Percentiles rank a stretch among this genome's conserved stretches.
phyloP scores from a whole-genome alignment of 768 basidiomycete genomes.

The Leucosporidium scottii region DNA sequence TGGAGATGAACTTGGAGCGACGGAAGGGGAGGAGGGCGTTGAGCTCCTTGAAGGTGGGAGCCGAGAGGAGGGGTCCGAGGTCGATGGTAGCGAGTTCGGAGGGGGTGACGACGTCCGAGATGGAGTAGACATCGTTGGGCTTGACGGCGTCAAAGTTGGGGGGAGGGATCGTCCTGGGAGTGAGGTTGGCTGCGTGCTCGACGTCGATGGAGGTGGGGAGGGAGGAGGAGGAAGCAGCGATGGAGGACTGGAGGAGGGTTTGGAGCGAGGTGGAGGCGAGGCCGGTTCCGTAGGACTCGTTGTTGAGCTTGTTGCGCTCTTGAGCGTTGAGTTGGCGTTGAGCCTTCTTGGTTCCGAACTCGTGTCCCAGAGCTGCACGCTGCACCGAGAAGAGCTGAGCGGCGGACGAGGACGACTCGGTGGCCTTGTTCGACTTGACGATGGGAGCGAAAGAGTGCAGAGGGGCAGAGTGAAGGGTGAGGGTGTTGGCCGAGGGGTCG shows the following conservation, averaged over 20 bases:
- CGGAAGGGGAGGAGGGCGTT: constrained; percentile 56
- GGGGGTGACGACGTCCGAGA: constrained; percentile 65
- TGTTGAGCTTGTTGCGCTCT: constrained; percentile 85
- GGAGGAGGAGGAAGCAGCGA: constrained; percentile 62
- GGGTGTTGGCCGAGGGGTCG: constrained; percentile 64
- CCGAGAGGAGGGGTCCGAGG: constrained; percentile 52
- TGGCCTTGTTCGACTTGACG: constrained; percentile 74
- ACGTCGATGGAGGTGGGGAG: constrained; percentile 51
- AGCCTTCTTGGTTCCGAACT: constrained; percentile 93
- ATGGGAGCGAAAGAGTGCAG: constrained; percentile 64
- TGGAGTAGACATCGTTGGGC: constrained; percentile 54
- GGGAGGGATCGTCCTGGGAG: not conserved
- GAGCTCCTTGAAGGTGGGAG: constrained; percentile 50
- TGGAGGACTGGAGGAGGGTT: constrained; percentile 67
- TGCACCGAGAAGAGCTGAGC: constrained; percentile 43
- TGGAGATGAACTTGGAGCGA: constrained; percentile 63
- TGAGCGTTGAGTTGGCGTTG: constrained; percentile 73
- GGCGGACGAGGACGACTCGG: constrained; percentile 47
- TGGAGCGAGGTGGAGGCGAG: constrained; percentile 44
- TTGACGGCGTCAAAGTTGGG: constrained; percentile 48
- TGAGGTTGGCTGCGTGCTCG: constrained; percentile 12
- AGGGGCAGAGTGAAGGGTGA: constrained; percentile 61
- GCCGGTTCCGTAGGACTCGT: constrained; percentile 76
- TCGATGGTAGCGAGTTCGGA: constrained; percentile 73
- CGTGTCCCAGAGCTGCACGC: constrained; percentile 65